Evolutionary conservation across 148 eudicot genomes (phyloP).

Genomic region (Heliamphora exappendiculata): DNA sequence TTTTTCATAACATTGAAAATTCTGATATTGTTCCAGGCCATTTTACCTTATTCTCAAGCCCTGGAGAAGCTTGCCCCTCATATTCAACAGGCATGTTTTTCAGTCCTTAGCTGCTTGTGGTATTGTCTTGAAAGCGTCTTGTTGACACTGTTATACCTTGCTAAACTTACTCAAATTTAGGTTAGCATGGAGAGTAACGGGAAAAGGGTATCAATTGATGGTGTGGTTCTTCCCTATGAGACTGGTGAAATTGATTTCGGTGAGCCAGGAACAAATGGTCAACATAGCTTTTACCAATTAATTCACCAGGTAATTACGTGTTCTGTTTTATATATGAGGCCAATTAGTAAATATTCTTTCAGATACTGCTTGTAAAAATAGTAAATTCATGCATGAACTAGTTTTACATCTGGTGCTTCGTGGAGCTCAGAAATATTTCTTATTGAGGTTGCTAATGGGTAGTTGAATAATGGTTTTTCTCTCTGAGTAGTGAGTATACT

Average conservation of each 20-base stretch:
- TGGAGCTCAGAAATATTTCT: neutral
- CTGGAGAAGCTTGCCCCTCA: slow-evolving; percentile 95
- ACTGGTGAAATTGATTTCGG: slow-evolving; percentile 98
- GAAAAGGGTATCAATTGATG: slow-evolving; percentile 94
- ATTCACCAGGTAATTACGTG: slow-evolving; percentile 76
- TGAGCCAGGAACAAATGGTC: slow-evolving; percentile 99
- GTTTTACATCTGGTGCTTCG: neutral
- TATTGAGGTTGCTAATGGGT: neutral
- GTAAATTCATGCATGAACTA: slow-evolving; percentile 1
- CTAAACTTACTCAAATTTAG: slow-evolving; percentile 27
- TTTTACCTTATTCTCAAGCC: slow-evolving; percentile 93
- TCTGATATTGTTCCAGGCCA: slow-evolving; percentile 50
- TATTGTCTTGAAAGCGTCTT: slow-evolving; percentile 4
- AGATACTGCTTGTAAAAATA: neutral
- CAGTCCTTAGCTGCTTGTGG: neutral
- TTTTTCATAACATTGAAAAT: neutral
- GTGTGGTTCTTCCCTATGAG: slow-evolving; percentile 71
- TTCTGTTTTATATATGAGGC: neutral
- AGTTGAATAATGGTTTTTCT: neutral
- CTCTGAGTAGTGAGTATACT: too few relatives aligned
- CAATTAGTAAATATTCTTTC: neutral
- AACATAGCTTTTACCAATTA: slow-evolving; percentile 97
- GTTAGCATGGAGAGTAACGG: slow-evolving; percentile 99
- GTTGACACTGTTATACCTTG: slow-evolving; percentile 6
- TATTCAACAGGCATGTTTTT: slow-evolving; percentile 75